Percentiles rank a stretch among this genome's conserved stretches.
These are phyloP conservation scores for Candida nonsorbophila DNA, from an alignment of 805 yeast genomes.

Conservation along the genomic window DNA sequence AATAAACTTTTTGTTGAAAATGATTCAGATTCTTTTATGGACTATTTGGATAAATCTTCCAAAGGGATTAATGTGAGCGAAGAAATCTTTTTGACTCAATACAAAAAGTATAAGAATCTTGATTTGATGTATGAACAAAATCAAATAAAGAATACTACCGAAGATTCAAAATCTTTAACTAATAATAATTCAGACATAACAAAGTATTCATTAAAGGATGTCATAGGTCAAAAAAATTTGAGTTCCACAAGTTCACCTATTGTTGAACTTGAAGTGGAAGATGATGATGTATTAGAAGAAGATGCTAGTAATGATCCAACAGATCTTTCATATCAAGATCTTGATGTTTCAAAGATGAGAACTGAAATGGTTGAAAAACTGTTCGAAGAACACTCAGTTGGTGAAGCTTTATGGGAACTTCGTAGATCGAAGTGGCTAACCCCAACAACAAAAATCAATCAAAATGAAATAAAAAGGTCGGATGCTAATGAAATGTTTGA, in stretches of 20 bases:
- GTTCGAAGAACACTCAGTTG: too few relatives aligned
- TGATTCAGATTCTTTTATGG: slow-evolving; percentile 21
- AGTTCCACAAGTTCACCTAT: slow-evolving; percentile 3
- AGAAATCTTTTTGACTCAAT: slow-evolving; percentile 26
- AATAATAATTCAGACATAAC: slow-evolving; percentile 8
- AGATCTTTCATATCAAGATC: not conserved
- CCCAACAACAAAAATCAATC: not conserved
- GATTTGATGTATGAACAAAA: slow-evolving; percentile 24
- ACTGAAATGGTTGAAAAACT: slow-evolving; percentile 1
- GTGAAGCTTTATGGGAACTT: slow-evolving; percentile 62
- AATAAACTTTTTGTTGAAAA: slow-evolving; percentile 45
- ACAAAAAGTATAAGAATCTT: slow-evolving; percentile 23
- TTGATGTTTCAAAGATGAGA: not conserved
- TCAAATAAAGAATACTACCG: slow-evolving; percentile 7
- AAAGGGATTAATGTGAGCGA: slow-evolving; percentile 22
- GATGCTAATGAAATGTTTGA: slow-evolving; percentile 14
- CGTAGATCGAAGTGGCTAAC: slow-evolving; percentile 65
- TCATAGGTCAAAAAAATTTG: slow-evolving; percentile 15
- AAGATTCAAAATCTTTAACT: slow-evolving; percentile 9
- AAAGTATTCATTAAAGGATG: slow-evolving; percentile 12
- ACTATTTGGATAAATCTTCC: slow-evolving; percentile 16
- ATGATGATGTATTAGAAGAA: slow-evolving; percentile 1
- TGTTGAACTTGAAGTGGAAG: slow-evolving; percentile 8
- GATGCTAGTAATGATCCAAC: slow-evolving; percentile 1
- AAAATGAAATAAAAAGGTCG: not conserved